Conservation (phyloP, 805 yeast genomes). For the Metschnikowia cubensis region DNA sequence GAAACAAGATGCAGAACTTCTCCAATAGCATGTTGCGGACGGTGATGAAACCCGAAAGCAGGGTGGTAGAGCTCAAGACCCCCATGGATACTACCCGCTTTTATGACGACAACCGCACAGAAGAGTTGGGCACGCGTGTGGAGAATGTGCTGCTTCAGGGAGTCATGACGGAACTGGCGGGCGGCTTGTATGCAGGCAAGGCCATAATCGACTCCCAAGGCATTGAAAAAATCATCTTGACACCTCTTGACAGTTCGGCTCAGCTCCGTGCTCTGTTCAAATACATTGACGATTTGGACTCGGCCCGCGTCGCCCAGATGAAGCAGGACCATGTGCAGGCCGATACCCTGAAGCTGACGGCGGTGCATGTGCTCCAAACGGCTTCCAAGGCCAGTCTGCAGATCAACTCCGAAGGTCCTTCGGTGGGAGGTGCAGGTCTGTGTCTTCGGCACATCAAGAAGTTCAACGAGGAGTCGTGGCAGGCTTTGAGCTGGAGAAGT, state of each 20-base stretch:
- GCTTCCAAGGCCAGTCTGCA: slow-evolving; percentile 31
- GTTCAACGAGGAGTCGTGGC: slow-evolving; percentile 42
- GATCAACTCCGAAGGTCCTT: slow-evolving; percentile 24
- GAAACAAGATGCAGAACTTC: slow-evolving; percentile 43
- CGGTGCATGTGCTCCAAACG: slow-evolving; percentile 40
- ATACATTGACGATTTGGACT: slow-evolving; percentile 63
- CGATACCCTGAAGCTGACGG: slow-evolving; percentile 19
- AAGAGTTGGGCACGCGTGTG: slow-evolving; percentile 58
- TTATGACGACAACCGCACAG: slow-evolving; percentile 61
- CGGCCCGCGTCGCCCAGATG: slow-evolving; percentile 38
- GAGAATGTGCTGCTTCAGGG: slow-evolving; percentile 66
- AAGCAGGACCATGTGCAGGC: slow-evolving; percentile 32
- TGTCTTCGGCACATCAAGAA: slow-evolving; percentile 36
- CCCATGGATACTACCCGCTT: slow-evolving; percentile 68
- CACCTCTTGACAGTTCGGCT: slow-evolving; percentile 61
- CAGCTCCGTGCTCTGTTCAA: slow-evolving; percentile 81
- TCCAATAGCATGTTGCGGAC: slow-evolving; percentile 34
- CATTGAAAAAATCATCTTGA: slow-evolving; percentile 48
- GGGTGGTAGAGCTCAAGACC: slow-evolving; percentile 67
- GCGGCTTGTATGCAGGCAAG: slow-evolving; percentile 39
- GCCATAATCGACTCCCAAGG: slow-evolving; percentile 20
- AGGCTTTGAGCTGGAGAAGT: slow-evolving; percentile 27
- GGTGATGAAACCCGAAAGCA: slow-evolving; percentile 57
- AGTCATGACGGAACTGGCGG: slow-evolving; percentile 53
- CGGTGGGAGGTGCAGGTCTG: slow-evolving; percentile 31